Conservation (phyloP, 2,329 filamentous ascomycete genomes). For the Cladobotryum mycophilum region DNA sequence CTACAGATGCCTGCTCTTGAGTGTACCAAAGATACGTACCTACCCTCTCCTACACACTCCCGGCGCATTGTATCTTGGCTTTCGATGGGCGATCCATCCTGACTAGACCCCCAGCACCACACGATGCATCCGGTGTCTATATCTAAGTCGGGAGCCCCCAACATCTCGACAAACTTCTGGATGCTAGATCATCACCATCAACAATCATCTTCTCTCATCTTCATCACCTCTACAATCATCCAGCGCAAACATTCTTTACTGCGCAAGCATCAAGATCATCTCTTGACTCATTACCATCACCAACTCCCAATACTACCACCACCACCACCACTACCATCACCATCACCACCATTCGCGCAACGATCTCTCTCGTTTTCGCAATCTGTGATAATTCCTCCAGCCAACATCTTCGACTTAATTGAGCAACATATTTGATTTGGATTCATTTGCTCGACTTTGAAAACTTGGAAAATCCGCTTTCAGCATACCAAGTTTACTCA, state of each 20-base stretch:
- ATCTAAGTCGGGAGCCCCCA: slow-evolving; percentile 12
- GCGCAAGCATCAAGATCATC: neutral
- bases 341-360: neutral
- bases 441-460: too few species aligned
- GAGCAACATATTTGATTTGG: too few species aligned
- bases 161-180: slow-evolving; percentile 7
- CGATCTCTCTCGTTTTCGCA: neutral
- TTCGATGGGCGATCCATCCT: slow-evolving; percentile 10
- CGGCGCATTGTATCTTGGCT: slow-evolving; percentile 11
- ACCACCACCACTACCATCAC: neutral
- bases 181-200: slow-evolving; percentile 5
- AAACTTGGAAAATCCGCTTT: too few species aligned
- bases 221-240: neutral
- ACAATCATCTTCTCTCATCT: neutral
- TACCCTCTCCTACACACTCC: neutral
- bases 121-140: slow-evolving; percentile 12
- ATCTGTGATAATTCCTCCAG: too few species aligned
- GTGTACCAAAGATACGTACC: too few species aligned
- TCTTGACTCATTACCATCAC: neutral
- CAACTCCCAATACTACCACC: too few species aligned
- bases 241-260: too few species aligned
- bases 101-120: slow-evolving; percentile 6
- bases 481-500: neutral
- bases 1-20: too few species aligned
- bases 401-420: too few species aligned